Evolutionary conservation across 23 red algal genomes (phyloP), one percentile per base, ranked within the genome.

Genomic region (Pyropia yezoensis): DNA sequence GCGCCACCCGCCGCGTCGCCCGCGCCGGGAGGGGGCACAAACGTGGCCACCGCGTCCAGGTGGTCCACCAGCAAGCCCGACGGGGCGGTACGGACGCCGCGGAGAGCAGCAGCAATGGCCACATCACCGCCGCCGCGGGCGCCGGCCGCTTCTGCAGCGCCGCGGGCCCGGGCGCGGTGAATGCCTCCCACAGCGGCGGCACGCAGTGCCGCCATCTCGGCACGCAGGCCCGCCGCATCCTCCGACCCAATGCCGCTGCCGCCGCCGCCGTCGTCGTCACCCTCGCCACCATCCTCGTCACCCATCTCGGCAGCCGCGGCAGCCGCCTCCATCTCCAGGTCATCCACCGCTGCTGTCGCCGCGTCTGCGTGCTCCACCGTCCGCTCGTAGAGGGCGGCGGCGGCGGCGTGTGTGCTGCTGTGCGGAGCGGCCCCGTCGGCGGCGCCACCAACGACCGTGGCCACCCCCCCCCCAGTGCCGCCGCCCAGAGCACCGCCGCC

Each of bases 351-450:
- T 14, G 66, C 78, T 14, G 78, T 62, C 27, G 74, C 59, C 12
- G 67, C n/a, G 54, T 65, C 59, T 9, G 79, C 69, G 18, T 73
- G 79, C 7, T 27, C 33, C n/a, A 62, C 67, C 24, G 75, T 70
- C 12, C 71, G 60, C 50, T 76, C 82, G 67, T 61, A 77, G n/a
- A 87, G 47, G 18, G 71, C 71, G 22, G 72, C 82, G 14, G 82
- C 82, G 45, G 74, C 82, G 25, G 22, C 70, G 57, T 76, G 65
- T 6, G 39, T 47, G 39, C 39, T 47, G 11, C 39, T 47, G 39
- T 47, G 39, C 11, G 39, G 39, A 8, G 39, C 39, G 4, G 39
- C 11, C 0, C 39, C 39, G 39, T 47, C 39, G 11, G 1, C 39
- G 39, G 39, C 39, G 39, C 39, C 39, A 6, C 39, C 39, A 47